Base-by-base conservation (phyloP, 1,139 yeast genomes). In the Casaregolazyma lundiana region DNA sequence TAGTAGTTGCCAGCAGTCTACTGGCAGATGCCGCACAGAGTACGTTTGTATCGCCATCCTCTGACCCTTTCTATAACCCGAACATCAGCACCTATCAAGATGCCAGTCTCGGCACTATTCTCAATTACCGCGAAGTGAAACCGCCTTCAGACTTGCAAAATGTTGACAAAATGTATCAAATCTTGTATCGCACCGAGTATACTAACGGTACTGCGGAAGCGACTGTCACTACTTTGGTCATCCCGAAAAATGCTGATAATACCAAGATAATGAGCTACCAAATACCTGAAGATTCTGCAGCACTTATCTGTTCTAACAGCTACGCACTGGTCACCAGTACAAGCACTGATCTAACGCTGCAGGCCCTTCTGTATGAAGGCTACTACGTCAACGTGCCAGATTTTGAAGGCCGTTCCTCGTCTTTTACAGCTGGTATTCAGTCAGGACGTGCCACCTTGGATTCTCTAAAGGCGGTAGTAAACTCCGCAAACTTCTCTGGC, bases 291-390 rank as follows among this genome's bases (percentile, higher is more conserved):
- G 68, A 64, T 35, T 45, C 66, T 4, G 43, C 56, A 20, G 38
- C 16, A 37, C 34, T 56, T 16, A 51, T 56, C 41, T 64, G 67
- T 46, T 50, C 64, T 5, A 66, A 65, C 1, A 57, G 63, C 8
- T 62, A 62, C 42, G 48, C 53, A 32, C 41, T 63, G 20, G 35
- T 9, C 17, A 11, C 39, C 39, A 35, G 21, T 26, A 3, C 21
- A 24, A 35, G 17, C 4, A 4, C 24, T 18, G 41, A 18, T 3
- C 24, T 3, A 40, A 35, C 41, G 47, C 30, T 41, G 43, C 21
- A 26, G 41, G 47, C 35, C 20, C 41, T 50, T 20, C 45, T 55
- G 13, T 41, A 46, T 26, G 37, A 30, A 4, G 53, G 53, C 3
- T 44, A 32, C 51, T 43, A 45, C 15, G 59, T 61, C 19, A 44